phyloP scores from a whole-genome alignment of 2,329 filamentous ascomycete genomes.

The Colletotrichum godetiae region DNA sequence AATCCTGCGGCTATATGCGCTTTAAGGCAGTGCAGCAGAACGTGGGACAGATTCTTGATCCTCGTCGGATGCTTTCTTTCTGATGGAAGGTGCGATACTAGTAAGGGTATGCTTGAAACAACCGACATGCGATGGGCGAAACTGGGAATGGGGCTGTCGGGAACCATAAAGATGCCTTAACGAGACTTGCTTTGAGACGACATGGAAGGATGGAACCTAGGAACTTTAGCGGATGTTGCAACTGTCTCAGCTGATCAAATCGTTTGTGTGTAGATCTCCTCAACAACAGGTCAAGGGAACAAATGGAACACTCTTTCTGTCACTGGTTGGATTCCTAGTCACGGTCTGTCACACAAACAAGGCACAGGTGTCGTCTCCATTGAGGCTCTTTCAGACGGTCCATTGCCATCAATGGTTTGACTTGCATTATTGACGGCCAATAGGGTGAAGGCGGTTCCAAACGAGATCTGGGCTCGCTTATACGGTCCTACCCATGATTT shows the following conservation, averaged over 20 bases:
- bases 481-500: not conserved
- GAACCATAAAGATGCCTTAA: no score
- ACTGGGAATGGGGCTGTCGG: not conserved
- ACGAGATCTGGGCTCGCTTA: not conserved
- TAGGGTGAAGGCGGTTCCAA: not conserved
- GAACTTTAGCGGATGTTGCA: not conserved
- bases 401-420: no score
- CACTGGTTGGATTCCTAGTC: not conserved
- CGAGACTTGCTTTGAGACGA: not conserved
- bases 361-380: not conserved
- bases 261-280: not conserved
- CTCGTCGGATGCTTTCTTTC: constrained; percentile 10
- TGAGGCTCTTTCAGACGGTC: not conserved
- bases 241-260: not conserved
- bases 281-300: not conserved
- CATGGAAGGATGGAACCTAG: not conserved
- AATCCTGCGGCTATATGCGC: constrained; percentile 50
- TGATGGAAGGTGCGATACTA: not conserved
- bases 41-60: constrained; percentile 11
- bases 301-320: not conserved
- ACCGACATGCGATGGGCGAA: not conserved
- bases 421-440: not conserved
- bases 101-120: not conserved
- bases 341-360: not conserved
- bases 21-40: constrained; percentile 49